Base-by-base conservation (phyloP, 176 grass and related monocot species). In the Neostapfia colusana region DNA sequence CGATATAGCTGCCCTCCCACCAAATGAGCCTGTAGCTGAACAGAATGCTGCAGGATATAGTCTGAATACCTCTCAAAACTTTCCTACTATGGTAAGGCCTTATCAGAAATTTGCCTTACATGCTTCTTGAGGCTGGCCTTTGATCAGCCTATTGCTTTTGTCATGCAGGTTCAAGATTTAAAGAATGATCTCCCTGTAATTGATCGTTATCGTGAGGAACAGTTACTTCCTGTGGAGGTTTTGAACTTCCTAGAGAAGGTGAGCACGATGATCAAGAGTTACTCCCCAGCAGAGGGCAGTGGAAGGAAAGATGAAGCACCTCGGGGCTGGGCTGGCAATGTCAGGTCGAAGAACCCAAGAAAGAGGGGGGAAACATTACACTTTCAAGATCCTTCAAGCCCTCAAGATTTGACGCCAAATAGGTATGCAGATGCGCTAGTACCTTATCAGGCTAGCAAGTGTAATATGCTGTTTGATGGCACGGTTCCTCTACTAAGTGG, bases 161-260 rank as follows among this genome's bases (percentile, higher is more conserved):
- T 51, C 25, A 35, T 85, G 20, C 37, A 89, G 87, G 61, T 89
- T 53, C 73, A 85, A 85, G 87, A 81, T 85, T 77, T 89, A 45
- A 89, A 78, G 79, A 89, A 73, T 82, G 87, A 89, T 61, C 73
- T 89, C 42, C 87, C 87, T 1, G 66, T 85, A 67, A 89, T 89
- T 63, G 78, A 66, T 85, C 58, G 36, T 37, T 85, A 89, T 77
- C 67, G 85, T 45, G 78, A 85, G 68, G 87, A 73, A 39, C 78
- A 78, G n/a, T 70, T 85, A 44, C 82, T 89, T 20, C 87, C 87
- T 63, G 68, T 51, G n/a, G 82, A 89, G 67, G 87, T 89, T 51
- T 43, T 78, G 73, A 85, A 61, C 72, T 89, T 85, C 78, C 67
- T 89, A 44, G 73, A 82, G 62, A 82, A 41, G 73, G 82, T 89